Percentiles rank a stretch among this genome's conserved stretches.
These are phyloP conservation scores for Uncinocarpus reesii DNA, from an alignment of 2,329 filamentous ascomycete species.

Conservation along the genomic window DNA sequence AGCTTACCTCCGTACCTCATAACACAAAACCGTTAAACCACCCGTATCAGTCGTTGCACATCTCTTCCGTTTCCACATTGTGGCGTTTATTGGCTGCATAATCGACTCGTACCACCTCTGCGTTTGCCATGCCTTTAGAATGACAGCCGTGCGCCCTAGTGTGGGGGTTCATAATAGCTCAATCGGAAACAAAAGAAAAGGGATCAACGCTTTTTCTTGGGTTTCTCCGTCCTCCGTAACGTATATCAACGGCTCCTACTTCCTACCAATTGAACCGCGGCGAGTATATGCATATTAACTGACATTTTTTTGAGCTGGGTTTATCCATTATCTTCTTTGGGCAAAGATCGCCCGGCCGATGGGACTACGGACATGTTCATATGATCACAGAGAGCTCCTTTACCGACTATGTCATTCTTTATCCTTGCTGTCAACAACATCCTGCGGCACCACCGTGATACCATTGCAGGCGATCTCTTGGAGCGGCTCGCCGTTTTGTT, in stretches of 20 bases:
- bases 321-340: conserved; percentile 1
- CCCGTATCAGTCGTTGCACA: neutral
- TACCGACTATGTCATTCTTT: neutral
- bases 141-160: neutral
- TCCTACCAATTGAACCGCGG: conserved; percentile 2
- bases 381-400: no score
- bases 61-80: neutral
- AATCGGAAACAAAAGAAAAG: neutral
- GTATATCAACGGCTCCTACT: neutral
- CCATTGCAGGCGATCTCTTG: no score
- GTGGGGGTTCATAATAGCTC: neutral
- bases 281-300: neutral
- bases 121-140: conserved; percentile 5
- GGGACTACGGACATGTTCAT: no score
- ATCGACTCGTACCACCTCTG: neutral
- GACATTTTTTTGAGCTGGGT: neutral
- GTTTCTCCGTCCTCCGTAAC: neutral
- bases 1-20: neutral
- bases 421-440: neutral
- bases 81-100: conserved; percentile 2
- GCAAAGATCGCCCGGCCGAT: neutral
- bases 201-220: neutral
- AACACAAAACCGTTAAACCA: conserved; percentile 3
- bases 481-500: no score
- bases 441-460: neutral